Base-by-base conservation (phyloP, 2,329 filamentous ascomycete genomes). In the Lachnellula hyalina region DNA sequence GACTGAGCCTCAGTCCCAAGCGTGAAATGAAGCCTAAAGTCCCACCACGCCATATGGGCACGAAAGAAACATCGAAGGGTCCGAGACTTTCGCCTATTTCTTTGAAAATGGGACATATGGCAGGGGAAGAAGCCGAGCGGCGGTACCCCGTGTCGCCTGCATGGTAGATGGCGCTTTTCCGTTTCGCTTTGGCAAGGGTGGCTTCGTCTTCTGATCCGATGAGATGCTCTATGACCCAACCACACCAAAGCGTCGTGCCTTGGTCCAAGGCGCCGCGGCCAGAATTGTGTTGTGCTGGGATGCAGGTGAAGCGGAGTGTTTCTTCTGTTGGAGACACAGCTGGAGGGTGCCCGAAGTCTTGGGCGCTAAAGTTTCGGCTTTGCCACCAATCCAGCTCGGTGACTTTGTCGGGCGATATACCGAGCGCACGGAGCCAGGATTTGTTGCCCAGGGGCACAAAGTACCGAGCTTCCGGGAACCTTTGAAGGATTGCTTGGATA, bases 341-440 rank as follows among this genome's bases (percentile, higher is more conserved):
- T 54, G n/a, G 55, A 52, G 4, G 49, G 47, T 15, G 59, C 53
- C 55, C 67, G 61, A 58, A 59, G 66, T 52, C 66, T 58, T 61
- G 54, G 25, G 95, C 72, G 0, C 75, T 82, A 19, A 95, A 72
- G 44, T 92, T 84, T 11, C 82, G 79, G 57, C 89, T 84, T 63
- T 96, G 86, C 92, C 92, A 96, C 92, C 92, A 96, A 72, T 96
- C 92, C 63, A 96, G 72, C 73, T 96, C 92, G 0, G 89, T 93
- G 51, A 93, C 84, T 12, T 34, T 38, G 3, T 55, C 52, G 55
- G 89, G 86, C 1, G 79, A 60, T 52, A 96, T 80, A 1, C 89
- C 89, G 23, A 77, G 77, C 3, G 76, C 72, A 48, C 76, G 75
- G 70, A 96, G 95, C 91, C 90, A 96, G 42, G 78, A 74, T 70